A percentile compares a stretch with the other conserved stretches of the same genome.
These are phyloP conservation scores for Aspergillus sp. DNA, from an alignment of 2,329 filamentous ascomycete species.

Conservation along the genomic window DNA sequence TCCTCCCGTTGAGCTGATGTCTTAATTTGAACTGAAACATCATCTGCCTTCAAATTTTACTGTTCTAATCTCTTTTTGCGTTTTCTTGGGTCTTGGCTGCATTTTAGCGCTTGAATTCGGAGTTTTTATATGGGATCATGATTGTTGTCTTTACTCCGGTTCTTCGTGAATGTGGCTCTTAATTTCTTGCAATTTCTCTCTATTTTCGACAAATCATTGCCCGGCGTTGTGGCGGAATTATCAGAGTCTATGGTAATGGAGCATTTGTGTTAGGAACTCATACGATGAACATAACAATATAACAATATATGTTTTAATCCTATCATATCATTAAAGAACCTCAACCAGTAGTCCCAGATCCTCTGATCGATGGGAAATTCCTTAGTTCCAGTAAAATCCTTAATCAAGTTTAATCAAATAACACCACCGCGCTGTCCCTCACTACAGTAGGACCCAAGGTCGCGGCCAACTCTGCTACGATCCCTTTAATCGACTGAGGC, in stretches of 20 bases:
- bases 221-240: conserved; percentile 3
- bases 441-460: conserved; percentile 46
- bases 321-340: neutral
- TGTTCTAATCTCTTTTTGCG: neutral
- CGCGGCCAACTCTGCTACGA: conserved; percentile 48
- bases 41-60: neutral
- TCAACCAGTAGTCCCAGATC: neutral
- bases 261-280: neutral
- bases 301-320: neutral
- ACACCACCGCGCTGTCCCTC: conserved; percentile 39
- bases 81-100: neutral
- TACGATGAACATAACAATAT: neutral
- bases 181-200: neutral
- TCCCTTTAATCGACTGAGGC: conserved; percentile 48
- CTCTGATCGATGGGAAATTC: too few relatives aligned
- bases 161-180: neutral
- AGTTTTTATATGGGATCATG: conserved; percentile 4
- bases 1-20: conserved; percentile 59
- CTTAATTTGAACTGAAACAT: conserved; percentile 43
- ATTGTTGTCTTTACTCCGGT: neutral
- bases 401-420: conserved; percentile 32
- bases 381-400: neutral
- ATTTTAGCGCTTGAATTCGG: conserved; percentile 8
- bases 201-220: conserved; percentile 2
- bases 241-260: neutral